Evolutionary conservation across 345 rosid genomes (phyloP).

Genomic region (Litchi chinensis): DNA sequence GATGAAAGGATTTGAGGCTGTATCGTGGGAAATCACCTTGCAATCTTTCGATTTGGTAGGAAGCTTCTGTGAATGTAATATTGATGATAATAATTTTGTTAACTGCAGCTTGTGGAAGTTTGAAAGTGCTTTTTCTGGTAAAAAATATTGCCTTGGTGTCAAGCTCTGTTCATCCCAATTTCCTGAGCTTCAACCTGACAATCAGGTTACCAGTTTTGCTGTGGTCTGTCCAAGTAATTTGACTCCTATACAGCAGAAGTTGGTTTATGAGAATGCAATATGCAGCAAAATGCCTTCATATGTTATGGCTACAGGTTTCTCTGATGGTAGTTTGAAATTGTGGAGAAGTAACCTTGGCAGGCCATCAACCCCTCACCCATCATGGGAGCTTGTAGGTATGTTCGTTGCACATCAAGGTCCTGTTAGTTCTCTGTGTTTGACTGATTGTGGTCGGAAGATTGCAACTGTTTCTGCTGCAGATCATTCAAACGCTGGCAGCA

Average conservation of each 20-base stretch:
- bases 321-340: slow-evolving; percentile 78
- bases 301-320: slow-evolving; percentile 77
- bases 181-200: slow-evolving; percentile 58
- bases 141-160: slow-evolving; percentile 54
- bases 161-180: slow-evolving; percentile 57
- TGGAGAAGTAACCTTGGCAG: slow-evolving; percentile 64
- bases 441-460: slow-evolving; percentile 70
- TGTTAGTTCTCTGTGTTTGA: slow-evolving; percentile 52
- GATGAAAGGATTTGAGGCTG: slow-evolving; percentile 62
- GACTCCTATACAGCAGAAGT: slow-evolving; percentile 34
- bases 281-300: slow-evolving; percentile 50
- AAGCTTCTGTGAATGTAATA: slow-evolving; percentile 48
- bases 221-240: slow-evolving; percentile 50
- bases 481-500: slow-evolving; percentile 31
- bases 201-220: slow-evolving; percentile 69
- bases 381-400: slow-evolving; percentile 84
- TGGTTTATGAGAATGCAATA: slow-evolving; percentile 30
- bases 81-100: slow-evolving; percentile 40
- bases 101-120: slow-evolving; percentile 42
- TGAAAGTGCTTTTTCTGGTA: slow-evolving; percentile 49
- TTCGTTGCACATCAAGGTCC: slow-evolving; percentile 58
- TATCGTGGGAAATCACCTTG: slow-evolving; percentile 71
- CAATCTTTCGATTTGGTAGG: slow-evolving; percentile 48
- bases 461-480: slow-evolving; percentile 55
- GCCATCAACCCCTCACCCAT: slow-evolving; percentile 31